Conservation (phyloP, 345 rosid genomes). For the Arabidopsis suecica region DNA sequence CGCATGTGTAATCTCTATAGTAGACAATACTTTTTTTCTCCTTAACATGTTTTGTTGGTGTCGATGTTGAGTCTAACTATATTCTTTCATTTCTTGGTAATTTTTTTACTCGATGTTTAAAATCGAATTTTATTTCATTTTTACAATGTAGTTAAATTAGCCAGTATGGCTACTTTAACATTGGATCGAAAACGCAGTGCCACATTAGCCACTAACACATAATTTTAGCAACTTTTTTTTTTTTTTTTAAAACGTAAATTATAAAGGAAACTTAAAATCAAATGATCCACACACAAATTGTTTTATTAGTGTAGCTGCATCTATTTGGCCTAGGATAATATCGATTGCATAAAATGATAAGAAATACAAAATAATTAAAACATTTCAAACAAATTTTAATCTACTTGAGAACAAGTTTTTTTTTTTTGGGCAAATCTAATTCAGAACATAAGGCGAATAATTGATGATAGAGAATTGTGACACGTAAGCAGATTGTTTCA, state of each 20-base stretch:
- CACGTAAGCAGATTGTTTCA: constrained; percentile 42
- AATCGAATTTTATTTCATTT: too few relatives aligned
- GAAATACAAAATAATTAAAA: not conserved
- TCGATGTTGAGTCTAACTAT: too few relatives aligned
- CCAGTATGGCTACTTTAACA: too few relatives aligned
- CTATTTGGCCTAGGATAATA: constrained; percentile 16
- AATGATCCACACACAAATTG: not conserved
- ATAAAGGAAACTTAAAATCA: not conserved
- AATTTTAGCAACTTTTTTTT: not conserved
- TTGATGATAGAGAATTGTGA: constrained; percentile 43
- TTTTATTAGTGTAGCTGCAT: not conserved
- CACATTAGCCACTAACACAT: too few relatives aligned
- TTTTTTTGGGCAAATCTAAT: not conserved
- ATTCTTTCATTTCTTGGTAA: too few relatives aligned
- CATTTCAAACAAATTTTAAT: not conserved
- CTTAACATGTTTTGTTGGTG: too few relatives aligned
- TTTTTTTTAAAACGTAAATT: not conserved
- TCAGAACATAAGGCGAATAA: constrained; percentile 13
- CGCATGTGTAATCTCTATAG: too few relatives aligned
- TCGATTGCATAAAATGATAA: not conserved
- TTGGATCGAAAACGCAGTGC: too few relatives aligned
- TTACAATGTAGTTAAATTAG: too few relatives aligned
- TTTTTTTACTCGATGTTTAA: too few relatives aligned
- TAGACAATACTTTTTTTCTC: too few relatives aligned
- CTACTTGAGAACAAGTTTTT: not conserved